phyloP scores from a whole-genome alignment of 106 monocot species.

The Dendrobium catenatum region DNA sequence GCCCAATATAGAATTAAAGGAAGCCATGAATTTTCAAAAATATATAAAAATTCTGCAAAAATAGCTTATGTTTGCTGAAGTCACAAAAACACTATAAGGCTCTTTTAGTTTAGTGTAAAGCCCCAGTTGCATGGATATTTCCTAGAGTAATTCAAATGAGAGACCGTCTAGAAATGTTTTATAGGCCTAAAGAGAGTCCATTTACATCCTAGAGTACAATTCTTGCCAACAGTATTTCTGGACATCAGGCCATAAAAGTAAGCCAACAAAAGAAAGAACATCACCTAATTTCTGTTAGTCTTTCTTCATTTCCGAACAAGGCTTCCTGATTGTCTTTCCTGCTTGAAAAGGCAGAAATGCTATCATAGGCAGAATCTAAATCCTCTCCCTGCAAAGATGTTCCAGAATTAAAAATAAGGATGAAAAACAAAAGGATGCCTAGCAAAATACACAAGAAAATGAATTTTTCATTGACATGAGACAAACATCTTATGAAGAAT shows the following conservation, averaged over 20 bases:
- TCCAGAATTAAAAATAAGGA: not conserved
- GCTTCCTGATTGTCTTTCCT: conserved; percentile 82
- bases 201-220: not conserved
- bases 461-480: not conserved
- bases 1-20: not conserved
- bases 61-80: not conserved
- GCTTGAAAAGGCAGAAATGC: conserved; percentile 92
- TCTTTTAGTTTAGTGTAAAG: not conserved
- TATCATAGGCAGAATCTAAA: conserved; percentile 91
- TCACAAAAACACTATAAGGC: not conserved
- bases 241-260: not conserved
- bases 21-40: not conserved
- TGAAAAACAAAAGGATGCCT: not conserved
- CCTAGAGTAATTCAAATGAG: not conserved
- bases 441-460: not conserved
- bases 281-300: conserved; percentile 83
- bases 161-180: not conserved
- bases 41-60: not conserved
- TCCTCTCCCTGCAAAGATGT: conserved; percentile 59
- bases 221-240: not conserved
- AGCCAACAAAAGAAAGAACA: conserved; percentile 7
- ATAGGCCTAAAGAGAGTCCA: not conserved
- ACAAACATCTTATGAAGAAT: not conserved
- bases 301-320: conserved; percentile 88
- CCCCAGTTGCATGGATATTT: not conserved